Base-by-base conservation (phyloP, 306 rosid genomes). In the Mimosa bimucronata region DNA sequence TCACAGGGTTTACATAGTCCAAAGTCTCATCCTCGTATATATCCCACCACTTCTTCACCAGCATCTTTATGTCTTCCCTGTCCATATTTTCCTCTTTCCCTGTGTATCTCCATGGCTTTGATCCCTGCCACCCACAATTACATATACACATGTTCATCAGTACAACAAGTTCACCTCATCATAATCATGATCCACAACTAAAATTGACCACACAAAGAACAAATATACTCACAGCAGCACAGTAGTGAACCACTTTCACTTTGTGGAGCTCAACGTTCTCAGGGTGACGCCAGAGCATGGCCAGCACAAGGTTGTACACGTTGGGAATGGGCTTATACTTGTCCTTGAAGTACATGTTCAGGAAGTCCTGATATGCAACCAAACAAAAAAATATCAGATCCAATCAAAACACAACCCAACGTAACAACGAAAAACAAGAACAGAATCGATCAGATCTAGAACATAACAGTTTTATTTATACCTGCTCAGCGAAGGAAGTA, bases 41-140 rank as follows among this genome's bases (percentile, higher is more conserved):
- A 0, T 94, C 97, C 94, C 94, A 71, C 98, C 97, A 94, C 48
- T 88, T 92, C 77, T 85, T 71, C 55, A 94, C 93, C 6, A 94
- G 30, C 83, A 86, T 85, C 81, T 94, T 89, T 0, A 94, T 88
- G 29, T 94, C 98, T 79, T 91, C 91, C 64, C 97, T 87, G 0
- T 92, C 87, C 98, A 94, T 94, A 83, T 91, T 94, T 76, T 86
- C 79, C 42, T 90, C 98, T 55, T 88, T 71, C 9, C 98, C 97
- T 0, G 94, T 94, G 74, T 73, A 94, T 86, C 93, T 94, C 97
- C 98, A 94, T 0, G 98, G 98, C 84, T 94, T 94, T 8, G 97
- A 94, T 0, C 97, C 98, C 97, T 94, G 45, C 19, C n/a, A 37
- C 48, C 42, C 69, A 64, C 42, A 29, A 62, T 8, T n/a, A n/a